These are phyloP conservation scores for Globisporangium splendens DNA, from an alignment of 352 stramenopile genomes.

Conservation along the genomic window DNA sequence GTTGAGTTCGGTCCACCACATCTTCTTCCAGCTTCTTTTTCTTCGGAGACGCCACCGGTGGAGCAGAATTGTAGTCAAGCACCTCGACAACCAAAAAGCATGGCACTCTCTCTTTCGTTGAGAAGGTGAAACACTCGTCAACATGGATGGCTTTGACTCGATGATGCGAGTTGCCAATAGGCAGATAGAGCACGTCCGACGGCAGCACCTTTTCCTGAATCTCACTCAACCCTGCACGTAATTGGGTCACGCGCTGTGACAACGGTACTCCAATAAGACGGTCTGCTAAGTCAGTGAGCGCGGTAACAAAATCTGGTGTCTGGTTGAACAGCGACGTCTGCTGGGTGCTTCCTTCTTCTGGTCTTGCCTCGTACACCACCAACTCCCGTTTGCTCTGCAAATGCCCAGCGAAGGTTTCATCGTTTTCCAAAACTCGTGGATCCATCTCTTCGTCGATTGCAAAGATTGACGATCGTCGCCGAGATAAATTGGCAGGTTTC, in stretches of 20 bases:
- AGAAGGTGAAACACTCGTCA: conserved; percentile 82
- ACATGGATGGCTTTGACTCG: conserved; percentile 68
- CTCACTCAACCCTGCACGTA: conserved; percentile 40
- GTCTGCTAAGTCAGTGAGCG: conserved; percentile 68
- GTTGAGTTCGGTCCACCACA: conserved; percentile 17
- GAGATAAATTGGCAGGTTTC: conserved; percentile 44
- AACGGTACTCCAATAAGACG: conserved; percentile 48
- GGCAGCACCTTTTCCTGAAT: conserved; percentile 58
- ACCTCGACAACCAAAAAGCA: conserved; percentile 84
- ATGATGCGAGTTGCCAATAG: conserved; percentile 72
- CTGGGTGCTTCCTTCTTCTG: conserved; percentile 55
- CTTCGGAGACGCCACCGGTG: conserved; percentile 15
- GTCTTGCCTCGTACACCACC: conserved; percentile 55
- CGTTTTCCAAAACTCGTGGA: conserved; percentile 22
- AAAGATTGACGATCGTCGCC: conserved; percentile 53
- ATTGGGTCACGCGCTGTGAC: conserved; percentile 37
- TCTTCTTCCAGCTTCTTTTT: conserved; percentile 21
- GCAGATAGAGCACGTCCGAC: conserved; percentile 76
- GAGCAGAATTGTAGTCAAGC: conserved; percentile 55
- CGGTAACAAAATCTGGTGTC: conserved; percentile 63
- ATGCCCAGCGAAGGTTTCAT: conserved; percentile 57
- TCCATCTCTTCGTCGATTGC: conserved; percentile 55
- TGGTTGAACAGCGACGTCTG: conserved; percentile 67
- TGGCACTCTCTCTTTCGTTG: conserved; percentile 78
- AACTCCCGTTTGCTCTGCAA: conserved; percentile 44